Evolutionary conservation across 352 stramenopile species (phyloP), one percentile per base, ranked within the genome.

Genomic region (Phytophthora melonis): DNA sequence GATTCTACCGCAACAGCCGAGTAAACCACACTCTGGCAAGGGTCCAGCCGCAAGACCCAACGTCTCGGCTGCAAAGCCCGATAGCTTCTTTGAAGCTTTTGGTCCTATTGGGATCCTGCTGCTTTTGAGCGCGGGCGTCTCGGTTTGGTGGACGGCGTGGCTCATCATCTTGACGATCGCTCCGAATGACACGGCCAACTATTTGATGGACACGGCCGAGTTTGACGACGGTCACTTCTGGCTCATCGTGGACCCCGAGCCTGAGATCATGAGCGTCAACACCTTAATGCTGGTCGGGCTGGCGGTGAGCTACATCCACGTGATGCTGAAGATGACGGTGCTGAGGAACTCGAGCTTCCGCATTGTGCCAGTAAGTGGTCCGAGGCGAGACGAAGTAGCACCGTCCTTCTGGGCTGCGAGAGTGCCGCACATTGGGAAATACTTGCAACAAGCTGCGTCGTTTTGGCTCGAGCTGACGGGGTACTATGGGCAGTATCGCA

Each of bases 201-300:
- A 80, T 39, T 57, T 89, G 32, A 88, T 89, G 81, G 61, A 84
- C 63, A 89, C 81, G 0, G 43, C 19, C 4, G 62, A 75, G 21
- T 82, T 88, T 30, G 81, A 89, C 49, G 58, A 88, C 39, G 81
- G 81, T 2, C 60, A 83, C 3, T 91, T 88, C 36, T 91, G 80
- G 83, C 74, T 79, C 27, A 74, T 84, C 36, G 32, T 67, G 5
- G 65, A 75, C 34, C 25, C 57, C 5, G 58, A 78, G 9, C 18
- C 47, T 21, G 36, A 50, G 30, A 53, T 76, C 5, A 62, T 68
- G 36, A 30, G 9, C 5, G 23, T 82, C 1, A 78, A 63, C 2
- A 49, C 75, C 0, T 14, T 70, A 1, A 57, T 62, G 11, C 55
- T 86, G 0, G 19, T 34, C 10, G 14, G 68, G 2, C 25, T 87